These are phyloP conservation scores for Epichloe glyceriae DNA, from an alignment of 2,329 filamentous ascomycete species.

Conservation along the genomic window DNA sequence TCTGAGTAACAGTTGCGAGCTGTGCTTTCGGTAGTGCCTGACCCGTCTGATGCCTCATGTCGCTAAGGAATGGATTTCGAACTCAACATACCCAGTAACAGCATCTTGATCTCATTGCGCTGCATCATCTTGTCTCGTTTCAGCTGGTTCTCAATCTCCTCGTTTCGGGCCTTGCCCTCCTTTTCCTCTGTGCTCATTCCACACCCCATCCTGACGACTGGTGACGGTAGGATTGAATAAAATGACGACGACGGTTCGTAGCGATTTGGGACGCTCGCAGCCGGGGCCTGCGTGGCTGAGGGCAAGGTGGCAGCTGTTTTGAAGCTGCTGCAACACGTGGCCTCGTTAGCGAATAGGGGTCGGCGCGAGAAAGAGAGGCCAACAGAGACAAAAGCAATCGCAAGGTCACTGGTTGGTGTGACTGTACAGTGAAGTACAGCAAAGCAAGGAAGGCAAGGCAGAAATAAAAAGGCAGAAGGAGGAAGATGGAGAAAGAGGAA, in stretches of 20 bases:
- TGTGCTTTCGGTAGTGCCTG: neutral
- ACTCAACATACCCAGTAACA: conserved; percentile 67
- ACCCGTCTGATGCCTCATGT: neutral
- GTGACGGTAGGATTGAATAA: neutral
- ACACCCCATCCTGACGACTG: conserved; percentile 78
- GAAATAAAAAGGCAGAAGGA: neutral
- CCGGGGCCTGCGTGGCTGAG: neutral
- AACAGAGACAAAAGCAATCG: neutral
- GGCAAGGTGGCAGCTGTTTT: neutral
- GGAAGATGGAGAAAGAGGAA: neutral
- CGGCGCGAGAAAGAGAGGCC: neutral
- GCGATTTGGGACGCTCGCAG: neutral
- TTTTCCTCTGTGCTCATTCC: conserved; percentile 99
- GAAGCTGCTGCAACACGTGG: neutral
- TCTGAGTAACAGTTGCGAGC: neutral
- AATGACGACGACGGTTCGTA: neutral
- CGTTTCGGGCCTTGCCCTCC: conserved; percentile 99
- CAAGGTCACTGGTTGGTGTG: neutral
- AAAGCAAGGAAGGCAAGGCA: neutral
- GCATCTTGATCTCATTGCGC: conserved; percentile 99
- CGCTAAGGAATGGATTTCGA: too few species aligned
- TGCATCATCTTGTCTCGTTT: conserved; percentile 98
- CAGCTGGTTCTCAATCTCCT: conserved; percentile 99
- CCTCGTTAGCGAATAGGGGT: conserved; percentile 1
- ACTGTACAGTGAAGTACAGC: neutral